Conservation (phyloP, 257 asterid genomes). For the Scutellaria barbata region DNA sequence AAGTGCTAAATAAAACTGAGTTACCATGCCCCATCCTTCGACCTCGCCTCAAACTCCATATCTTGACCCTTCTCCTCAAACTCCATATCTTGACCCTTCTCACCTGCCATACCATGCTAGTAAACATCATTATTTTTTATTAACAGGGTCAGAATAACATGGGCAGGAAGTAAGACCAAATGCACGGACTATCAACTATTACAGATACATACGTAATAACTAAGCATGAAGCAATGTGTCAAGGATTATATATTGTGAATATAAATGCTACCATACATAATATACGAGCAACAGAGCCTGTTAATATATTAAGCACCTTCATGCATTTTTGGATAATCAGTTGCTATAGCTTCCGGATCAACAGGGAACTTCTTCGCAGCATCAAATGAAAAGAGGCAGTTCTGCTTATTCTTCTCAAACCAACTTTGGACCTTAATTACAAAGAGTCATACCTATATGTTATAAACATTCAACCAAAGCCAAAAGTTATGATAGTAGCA, state of each 20-base stretch:
- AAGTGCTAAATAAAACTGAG: slow-evolving; percentile 15
- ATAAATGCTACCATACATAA: too few species aligned
- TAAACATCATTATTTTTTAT: not conserved
- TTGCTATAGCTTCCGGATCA: slow-evolving; percentile 41
- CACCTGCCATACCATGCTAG: slow-evolving; percentile 47
- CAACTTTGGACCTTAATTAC: slow-evolving; percentile 63
- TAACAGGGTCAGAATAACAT: not conserved
- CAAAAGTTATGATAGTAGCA: slow-evolving; percentile 1
- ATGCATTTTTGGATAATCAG: slow-evolving; percentile 30
- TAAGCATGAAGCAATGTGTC: not conserved
- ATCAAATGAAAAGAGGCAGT: slow-evolving; percentile 33
- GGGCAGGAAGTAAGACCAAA: too few species aligned
- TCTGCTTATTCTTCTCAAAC: slow-evolving; percentile 57
- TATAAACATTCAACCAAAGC: slow-evolving; percentile 26
- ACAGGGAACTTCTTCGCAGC: slow-evolving; percentile 33
- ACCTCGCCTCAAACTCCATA: slow-evolving; percentile 80
- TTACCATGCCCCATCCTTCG: slow-evolving; percentile 90
- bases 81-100: slow-evolving; percentile 53
- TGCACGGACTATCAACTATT: not conserved
- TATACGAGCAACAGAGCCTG: slow-evolving; percentile 6
- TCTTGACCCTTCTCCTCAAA: slow-evolving; percentile 59
- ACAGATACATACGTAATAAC: not conserved
- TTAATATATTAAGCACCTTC: slow-evolving; percentile 38
- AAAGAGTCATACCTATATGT: not conserved
- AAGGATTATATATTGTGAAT: too few species aligned